Base-by-base conservation (phyloP, 371 early-diverging fungal species). In the Mortierella sp. region DNA sequence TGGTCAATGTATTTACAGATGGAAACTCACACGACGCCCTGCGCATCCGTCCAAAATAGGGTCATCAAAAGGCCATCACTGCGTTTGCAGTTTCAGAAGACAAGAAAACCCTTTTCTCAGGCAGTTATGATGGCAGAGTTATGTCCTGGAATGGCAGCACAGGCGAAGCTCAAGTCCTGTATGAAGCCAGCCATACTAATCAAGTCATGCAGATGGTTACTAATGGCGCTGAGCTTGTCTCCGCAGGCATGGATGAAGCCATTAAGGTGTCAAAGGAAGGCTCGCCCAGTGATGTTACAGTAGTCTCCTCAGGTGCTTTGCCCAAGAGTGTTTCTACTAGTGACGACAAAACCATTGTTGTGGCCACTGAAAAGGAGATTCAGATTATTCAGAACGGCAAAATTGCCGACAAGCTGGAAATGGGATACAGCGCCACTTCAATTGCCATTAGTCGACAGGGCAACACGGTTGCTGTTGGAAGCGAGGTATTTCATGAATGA, bases 81-180 rank as follows among this genome's bases (percentile, higher is more conserved):
- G 92, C 96, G 0, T 82, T 96, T 7, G 80, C 93, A 14, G 72
- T 88, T 25, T 68, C 87, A 2, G 64, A 74, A 19, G 83, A 83
- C 25, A 75, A 85, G 62, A 68, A 68, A 57, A 91, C 91, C 0
- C 83, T 97, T 25, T 94, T 86, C 80, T 93, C 95, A 12, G 98
- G 94, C 29, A 92, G 93, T 64, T 97, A 96, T 79, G 99, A 98
- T 70, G 99, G 99, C 15, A 88, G 91, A 26, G 89, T 97, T 21
- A 92, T 77, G 55, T 72, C 73, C 7, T 81, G 76, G 77, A 70
- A 72, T 25, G 69, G 46, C 37, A 29, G 44, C 19, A 52, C 68
- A 16, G 75, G 70, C 1, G 70, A 70, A 19, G 82, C 84, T 30
- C 66, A 64, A 12, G 88, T 85, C 28, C 57, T 73, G 57, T 59